phyloP scores from a whole-genome alignment of 2,329 filamentous ascomycete species.

The Calycina marina region DNA sequence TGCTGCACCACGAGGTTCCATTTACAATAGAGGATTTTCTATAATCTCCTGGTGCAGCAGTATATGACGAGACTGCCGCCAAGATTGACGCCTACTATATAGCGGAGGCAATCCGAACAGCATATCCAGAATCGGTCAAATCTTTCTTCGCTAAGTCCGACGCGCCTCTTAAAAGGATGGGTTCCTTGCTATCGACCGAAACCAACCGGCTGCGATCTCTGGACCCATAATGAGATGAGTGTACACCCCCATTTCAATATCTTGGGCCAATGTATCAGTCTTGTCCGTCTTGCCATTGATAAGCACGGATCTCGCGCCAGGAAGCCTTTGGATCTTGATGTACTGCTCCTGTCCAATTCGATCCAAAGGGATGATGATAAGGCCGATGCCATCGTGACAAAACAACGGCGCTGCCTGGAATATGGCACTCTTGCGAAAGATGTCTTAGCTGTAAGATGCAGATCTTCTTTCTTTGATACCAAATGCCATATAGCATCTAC shows the following conservation, averaged over 20 bases:
- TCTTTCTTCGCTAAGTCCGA: constrained; percentile 1
- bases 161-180: too few relatives aligned
- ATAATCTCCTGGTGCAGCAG: constrained; percentile 1
- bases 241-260: too few relatives aligned
- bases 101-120: constrained; percentile 2
- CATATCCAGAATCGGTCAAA: constrained; percentile 2
- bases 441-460: background rate
- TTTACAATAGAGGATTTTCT: constrained; percentile 2
- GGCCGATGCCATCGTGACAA: background rate
- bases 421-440: background rate
- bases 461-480: background rate
- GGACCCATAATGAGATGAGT: too few relatives aligned
- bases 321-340: background rate
- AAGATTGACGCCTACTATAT: constrained; percentile 2
- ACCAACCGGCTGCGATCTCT: too few relatives aligned
- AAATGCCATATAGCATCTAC: background rate
- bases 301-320: background rate
- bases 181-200: too few relatives aligned
- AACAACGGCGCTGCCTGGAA: background rate
- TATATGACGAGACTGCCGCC: constrained; percentile 1
- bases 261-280: background rate
- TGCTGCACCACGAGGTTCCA: constrained; percentile 1
- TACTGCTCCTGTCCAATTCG: background rate
- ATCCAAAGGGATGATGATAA: background rate
- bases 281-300: background rate